Base-by-base conservation (phyloP, 2,329 filamentous ascomycete species). In the Penicillium polonicum region DNA sequence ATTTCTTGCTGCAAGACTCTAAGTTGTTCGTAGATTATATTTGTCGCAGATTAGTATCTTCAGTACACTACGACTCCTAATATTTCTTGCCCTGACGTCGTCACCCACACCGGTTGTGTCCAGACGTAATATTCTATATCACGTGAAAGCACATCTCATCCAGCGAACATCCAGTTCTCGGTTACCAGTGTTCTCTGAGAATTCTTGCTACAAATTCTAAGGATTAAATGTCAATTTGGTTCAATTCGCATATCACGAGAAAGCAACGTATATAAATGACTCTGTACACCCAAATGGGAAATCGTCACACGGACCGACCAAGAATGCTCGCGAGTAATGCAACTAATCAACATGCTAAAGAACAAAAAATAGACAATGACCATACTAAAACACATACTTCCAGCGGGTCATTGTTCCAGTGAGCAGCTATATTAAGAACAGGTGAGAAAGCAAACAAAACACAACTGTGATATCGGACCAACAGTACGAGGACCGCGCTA, bases 251-350 rank as follows among this genome's bases (percentile, higher is more conserved):
- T 42, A 38, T 44, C 13, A 7, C 12, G 12, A 42, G n/a, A 17
- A 39, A 19, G 8, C 2, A 4, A 45, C n/a, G 10, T 44, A 31
- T 21, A 33, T 36, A 27, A 31, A 38, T 33, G 29, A 27, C 35
- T 33, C 9, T 48, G 25, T 54, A 23, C 43, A 49, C 19, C 8
- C 31, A 19, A 15, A 39, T 8, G 8, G 19, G 23, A 51, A 51
- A 31, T 48, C 12, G 46, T 19, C 17, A 43, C 23, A 43, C 5
- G 4, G 31, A 23, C 9, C 10, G 25, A 31, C 27, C 17, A 17
- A 35, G 45, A 44, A 51, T 53, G 39, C 50, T 60, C 42, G 56
- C 38, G 35, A 42, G 45, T 25, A 17, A 60, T 55, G 53, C 52
- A 52, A 54, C 52, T 46, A 60, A 44, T 31, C 48, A 42, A 52